A percentile compares a stretch with the other conserved stretches of the same genome.
Conservation (phyloP, 1,284 basidiomycete species). For the Microbotryum saponariae region DNA sequence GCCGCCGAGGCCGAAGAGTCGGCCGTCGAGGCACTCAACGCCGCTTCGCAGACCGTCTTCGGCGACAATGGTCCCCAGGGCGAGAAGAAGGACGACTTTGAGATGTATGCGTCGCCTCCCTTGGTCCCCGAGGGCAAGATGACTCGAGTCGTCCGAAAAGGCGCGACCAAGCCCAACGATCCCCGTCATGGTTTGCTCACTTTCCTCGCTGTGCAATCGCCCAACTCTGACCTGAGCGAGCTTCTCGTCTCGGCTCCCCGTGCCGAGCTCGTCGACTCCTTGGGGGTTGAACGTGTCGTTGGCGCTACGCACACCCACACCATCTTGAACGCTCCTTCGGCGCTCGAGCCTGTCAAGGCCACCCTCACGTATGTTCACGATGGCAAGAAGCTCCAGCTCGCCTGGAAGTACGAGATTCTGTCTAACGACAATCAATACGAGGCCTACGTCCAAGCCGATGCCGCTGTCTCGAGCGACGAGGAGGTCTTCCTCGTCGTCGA, state of each 20-base stretch:
- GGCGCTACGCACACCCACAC: slow-evolving; percentile 21
- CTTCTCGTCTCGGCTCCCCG: slow-evolving; percentile 16
- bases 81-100: slow-evolving; percentile 1
- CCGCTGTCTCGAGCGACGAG: slow-evolving; percentile 16
- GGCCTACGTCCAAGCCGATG: slow-evolving; percentile 33
- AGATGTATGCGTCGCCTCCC: slow-evolving; percentile 8
- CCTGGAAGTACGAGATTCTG: slow-evolving; percentile 35
- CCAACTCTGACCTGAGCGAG: neutral
- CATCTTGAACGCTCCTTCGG: slow-evolving; percentile 22
- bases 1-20: slow-evolving; percentile 5
- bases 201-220: slow-evolving; percentile 23
- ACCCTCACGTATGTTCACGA: slow-evolving; percentile 27
- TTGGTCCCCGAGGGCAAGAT: neutral
- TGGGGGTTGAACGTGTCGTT: slow-evolving; percentile 1
- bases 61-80: slow-evolving; percentile 18
- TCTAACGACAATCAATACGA: slow-evolving; percentile 36
- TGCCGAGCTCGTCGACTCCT: slow-evolving; percentile 7
- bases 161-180: slow-evolving; percentile 7
- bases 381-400: slow-evolving; percentile 26
- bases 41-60: slow-evolving; percentile 17
- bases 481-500: slow-evolving; percentile 33
- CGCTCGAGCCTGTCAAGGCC: slow-evolving; percentile 23
- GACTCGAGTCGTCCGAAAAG: neutral
- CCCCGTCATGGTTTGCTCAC: slow-evolving; percentile 28
- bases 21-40: neutral